Base-by-base conservation (phyloP, 805 yeast species). In the Schwanniomyces yamadae region DNA sequence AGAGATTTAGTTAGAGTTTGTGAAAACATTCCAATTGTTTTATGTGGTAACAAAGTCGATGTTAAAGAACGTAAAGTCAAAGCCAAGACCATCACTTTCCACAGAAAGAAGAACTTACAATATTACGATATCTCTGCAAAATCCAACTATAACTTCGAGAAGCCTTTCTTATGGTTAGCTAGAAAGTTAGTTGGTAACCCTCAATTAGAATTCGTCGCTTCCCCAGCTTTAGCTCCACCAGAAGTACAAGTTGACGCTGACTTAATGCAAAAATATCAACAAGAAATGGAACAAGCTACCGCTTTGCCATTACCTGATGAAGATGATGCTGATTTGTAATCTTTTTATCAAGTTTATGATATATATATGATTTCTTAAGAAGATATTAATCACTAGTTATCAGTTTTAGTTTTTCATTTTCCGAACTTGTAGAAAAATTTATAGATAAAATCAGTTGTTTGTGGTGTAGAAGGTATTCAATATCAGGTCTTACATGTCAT, bases 31-130 rank as follows among this genome's bases (percentile, higher is more conserved):
- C 99, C 99, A 59, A 93, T 93, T 59, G 99, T 93, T 44, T 78
- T 93, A 53, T 88, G 96, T 77, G 99, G 99, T 75, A 93, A 93
- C 85, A 93, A 93, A 77, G 99, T 93, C 57, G 99, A 93, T 69
- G 99, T 93, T 54, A 93, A 93, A 80, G 99, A 93, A 78, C 86
- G 99, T 74, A 93, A 93, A 76, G 99, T 93, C 62, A 93, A 93
- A 81, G 99, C 99, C 57, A 93, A 93, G 81, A 87, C 97, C 64
- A 93, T 93, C 77, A 93, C 99, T 54, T 93, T 93, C 96, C 99
- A 93, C 88, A 86, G 99, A 82, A 93, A 93, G 95, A 93, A 93
- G 83, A 93, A 93, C 78, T 80, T 93, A 70, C 99, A 93, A 76
- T 93, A 93, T 78, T 93, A 93, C 77, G 99, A 93, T 73, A 93